Conservation (phyloP, 2,329 filamentous ascomycete species). For the Ascochyta lentis region DNA sequence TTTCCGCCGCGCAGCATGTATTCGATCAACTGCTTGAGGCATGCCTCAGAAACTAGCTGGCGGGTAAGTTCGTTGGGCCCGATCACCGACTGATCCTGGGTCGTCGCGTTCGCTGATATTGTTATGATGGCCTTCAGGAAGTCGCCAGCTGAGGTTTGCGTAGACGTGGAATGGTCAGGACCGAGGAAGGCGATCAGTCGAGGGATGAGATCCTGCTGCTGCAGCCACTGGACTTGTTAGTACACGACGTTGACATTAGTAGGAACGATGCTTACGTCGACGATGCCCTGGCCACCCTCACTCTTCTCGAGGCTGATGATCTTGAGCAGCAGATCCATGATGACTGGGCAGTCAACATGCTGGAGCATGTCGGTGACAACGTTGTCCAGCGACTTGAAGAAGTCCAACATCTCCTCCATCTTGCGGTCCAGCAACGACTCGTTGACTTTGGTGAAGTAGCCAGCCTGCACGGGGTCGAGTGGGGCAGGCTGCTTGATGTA, state of each 20-base stretch:
- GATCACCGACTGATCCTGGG: slow-evolving; percentile 98
- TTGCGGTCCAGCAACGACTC: slow-evolving; percentile 98
- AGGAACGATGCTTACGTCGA: slow-evolving; percentile 72
- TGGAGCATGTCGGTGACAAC: slow-evolving; percentile 85
- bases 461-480: slow-evolving; percentile 89
- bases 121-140: slow-evolving; percentile 99
- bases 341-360: slow-evolving; percentile 96
- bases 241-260: not conserved
- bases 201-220: slow-evolving; percentile 86
- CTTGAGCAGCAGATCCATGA: slow-evolving; percentile 96
- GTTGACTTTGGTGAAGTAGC: slow-evolving; percentile 99
- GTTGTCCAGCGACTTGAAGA: slow-evolving; percentile 83
- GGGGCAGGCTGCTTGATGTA: slow-evolving; percentile 86
- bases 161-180: slow-evolving; percentile 83
- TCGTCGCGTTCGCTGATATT: slow-evolving; percentile 96
- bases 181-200: slow-evolving; percentile 85
- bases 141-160: slow-evolving; percentile 94
- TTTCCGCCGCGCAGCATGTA: slow-evolving; percentile 96
- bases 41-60: slow-evolving; percentile 86
- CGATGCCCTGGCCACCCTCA: slow-evolving; percentile 88
- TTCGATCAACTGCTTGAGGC: slow-evolving; percentile 81
- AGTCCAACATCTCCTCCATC: slow-evolving; percentile 93
- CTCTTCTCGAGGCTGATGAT: slow-evolving; percentile 95
- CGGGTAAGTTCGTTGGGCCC: slow-evolving; percentile 96
- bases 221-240: slow-evolving; percentile 74